These are phyloP conservation scores for Xylariales sp. DNA, from an alignment of 2,329 filamentous ascomycete species.

Conservation along the genomic window DNA sequence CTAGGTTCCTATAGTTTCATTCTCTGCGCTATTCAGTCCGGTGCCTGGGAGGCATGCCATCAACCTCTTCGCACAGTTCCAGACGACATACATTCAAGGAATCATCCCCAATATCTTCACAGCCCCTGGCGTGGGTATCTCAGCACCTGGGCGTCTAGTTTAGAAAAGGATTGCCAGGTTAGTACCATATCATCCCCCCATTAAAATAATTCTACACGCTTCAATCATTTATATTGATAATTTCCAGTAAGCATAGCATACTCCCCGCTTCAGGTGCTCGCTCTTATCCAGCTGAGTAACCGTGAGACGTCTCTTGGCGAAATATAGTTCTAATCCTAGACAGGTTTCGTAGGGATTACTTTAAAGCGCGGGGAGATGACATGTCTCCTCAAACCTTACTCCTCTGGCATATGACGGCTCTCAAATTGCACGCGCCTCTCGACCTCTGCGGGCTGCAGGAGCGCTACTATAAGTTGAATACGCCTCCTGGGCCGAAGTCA, in stretches of 20 bases:
- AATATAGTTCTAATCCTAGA: conserved; percentile 1
- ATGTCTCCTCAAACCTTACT: conserved; percentile 32
- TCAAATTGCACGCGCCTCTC: conserved; percentile 40
- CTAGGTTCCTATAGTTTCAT: conserved; percentile 28
- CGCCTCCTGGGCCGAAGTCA: conserved; percentile 19
- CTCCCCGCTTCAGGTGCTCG: neutral
- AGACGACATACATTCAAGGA: conserved; percentile 41
- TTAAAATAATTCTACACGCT: neutral
- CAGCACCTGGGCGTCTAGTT: conserved; percentile 29
- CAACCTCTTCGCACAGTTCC: conserved; percentile 42
- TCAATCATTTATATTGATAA: conserved; percentile 15
- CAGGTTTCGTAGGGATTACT: conserved; percentile 29
- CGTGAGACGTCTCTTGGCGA: neutral
- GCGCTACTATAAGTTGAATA: conserved; percentile 38
- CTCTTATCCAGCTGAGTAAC: neutral
- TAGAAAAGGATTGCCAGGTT: conserved; percentile 39
- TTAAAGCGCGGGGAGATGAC: conserved; percentile 16
- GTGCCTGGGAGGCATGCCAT: conserved; percentile 41
- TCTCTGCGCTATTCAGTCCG: conserved; percentile 42
- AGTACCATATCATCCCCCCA: conserved; percentile 3
- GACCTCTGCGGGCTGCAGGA: conserved; percentile 37
- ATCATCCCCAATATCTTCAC: conserved; percentile 22
- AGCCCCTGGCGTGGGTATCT: conserved; percentile 32
- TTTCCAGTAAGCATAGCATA: conserved; percentile 24
- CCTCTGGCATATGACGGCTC: conserved; percentile 38